Evolutionary conservation across 306 rosid species (phyloP).

Genomic region (Quercus dentata): DNA sequence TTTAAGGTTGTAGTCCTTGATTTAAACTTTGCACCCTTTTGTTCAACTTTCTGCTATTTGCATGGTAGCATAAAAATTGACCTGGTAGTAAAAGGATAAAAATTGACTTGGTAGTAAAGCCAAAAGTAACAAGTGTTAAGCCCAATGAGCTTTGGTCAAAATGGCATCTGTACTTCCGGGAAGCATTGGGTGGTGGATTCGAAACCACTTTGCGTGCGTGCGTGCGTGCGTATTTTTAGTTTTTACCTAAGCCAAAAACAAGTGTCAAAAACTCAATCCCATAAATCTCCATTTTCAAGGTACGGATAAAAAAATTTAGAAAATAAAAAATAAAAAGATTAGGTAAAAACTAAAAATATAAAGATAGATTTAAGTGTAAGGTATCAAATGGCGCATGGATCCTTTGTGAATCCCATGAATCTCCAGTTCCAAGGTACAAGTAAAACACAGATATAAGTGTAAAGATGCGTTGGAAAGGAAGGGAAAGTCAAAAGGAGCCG

Average conservation of each 20-base stretch:
- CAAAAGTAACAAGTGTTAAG: background rate
- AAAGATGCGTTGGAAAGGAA: conserved; percentile 18
- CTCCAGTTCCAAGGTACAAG: conserved; percentile 1
- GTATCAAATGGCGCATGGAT: background rate
- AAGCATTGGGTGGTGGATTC: too few relatives aligned
- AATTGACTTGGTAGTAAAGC: background rate
- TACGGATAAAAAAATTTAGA: background rate
- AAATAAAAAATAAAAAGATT: too few relatives aligned
- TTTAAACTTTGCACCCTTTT: background rate
- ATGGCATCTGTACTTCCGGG: too few relatives aligned
- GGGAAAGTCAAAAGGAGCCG: conserved; percentile 25
- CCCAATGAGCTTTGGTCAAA: too few relatives aligned
- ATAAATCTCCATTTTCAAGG: background rate
- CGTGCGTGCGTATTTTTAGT: too few relatives aligned
- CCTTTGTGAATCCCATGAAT: too few relatives aligned
- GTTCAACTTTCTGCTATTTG: background rate
- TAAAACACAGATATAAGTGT: conserved; percentile 15
- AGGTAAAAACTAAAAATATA: too few relatives aligned
- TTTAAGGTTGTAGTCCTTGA: too few relatives aligned
- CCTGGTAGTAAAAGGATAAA: background rate
- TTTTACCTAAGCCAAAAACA: too few relatives aligned
- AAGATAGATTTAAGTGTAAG: background rate
- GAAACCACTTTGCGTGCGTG: too few relatives aligned
- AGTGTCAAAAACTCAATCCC: background rate
- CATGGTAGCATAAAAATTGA: background rate